Evolutionary conservation across 768 basidiomycete species (phyloP), one percentile per base, ranked within the genome.

Genomic region (Mycena vulgaris): DNA sequence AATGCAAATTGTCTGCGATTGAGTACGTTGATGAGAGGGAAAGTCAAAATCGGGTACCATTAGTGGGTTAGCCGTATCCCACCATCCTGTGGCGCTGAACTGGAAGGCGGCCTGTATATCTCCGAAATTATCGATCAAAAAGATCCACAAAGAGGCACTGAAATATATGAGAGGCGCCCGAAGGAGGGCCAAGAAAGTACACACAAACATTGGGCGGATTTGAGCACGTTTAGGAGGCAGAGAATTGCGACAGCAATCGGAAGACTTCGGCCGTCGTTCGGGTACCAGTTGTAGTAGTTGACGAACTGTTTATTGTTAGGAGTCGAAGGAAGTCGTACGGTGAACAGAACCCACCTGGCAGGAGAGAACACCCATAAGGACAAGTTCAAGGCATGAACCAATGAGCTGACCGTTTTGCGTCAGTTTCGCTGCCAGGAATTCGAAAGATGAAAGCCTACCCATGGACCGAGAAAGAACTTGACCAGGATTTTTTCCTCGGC

Each of bases 231-330:
- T 5, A 63, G 25, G 31, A 63, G 33, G 35, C n/a, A 17, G 48
- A 63, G 61, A 25, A 51, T 30, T 19, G 48, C 61, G 5, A 52
- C 61, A 51, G 35, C 35, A 27, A 51, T 27, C 2, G 23, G 37
- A 31, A 62, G 67, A 19, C 45, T n/a, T 4, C 40, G 45, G 19
- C 35, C 21, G 61, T 68, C 67, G 28, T 57, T 47, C 14, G 33
- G 57, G 53, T 66, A 71, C 64, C 59, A 71, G 27, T 21, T 62
- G 48, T 55, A 71, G 53, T 71, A 71, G 45, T 63, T 66, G 33
- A 71, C 42, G 28, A 63, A 56, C 67, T 68, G 47, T 35, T 55
- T 52, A 33, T 25, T 53, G 27, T 42, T 35, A 33, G 40, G 28
- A 1, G n/a, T n/a, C n/a, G n/a, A 27, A 53, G 40, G 17, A 53